Percentiles rank a stretch among this genome's conserved stretches.
Conservation (phyloP, 306 rosid species). For the Senna siamea region DNA sequence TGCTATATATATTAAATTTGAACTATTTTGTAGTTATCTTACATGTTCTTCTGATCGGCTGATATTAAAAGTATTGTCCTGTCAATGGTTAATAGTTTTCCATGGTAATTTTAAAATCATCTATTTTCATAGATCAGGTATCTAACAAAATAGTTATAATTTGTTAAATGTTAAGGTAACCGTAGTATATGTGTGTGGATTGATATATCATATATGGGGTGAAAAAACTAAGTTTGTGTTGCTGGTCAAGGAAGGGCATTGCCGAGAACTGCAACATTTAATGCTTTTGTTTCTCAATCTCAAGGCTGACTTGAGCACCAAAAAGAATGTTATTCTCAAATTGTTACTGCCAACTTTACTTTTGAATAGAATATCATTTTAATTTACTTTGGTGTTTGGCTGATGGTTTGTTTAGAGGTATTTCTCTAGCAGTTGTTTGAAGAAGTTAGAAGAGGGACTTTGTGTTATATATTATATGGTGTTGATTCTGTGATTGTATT, state of each 20-base stretch:
- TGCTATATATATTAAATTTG: neutral
- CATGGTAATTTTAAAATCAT: neutral
- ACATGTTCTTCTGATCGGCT: neutral
- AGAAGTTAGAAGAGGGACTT: no score
- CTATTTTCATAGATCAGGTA: neutral
- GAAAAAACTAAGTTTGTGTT: neutral
- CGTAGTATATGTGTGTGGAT: neutral
- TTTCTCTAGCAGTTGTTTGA: no score
- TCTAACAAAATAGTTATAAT: constrained; percentile 5
- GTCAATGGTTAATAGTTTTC: neutral
- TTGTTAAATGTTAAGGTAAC: neutral
- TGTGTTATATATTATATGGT: neutral
- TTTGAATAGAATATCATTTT: no score
- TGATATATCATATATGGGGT: no score
- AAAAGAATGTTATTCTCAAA: no score
- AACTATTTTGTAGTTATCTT: neutral
- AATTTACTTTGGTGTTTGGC: no score
- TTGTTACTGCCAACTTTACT: no score
- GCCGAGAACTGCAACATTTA: neutral
- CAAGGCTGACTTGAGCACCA: neutral
- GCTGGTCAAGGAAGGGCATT: neutral
- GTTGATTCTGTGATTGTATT: neutral
- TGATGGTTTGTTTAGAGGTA: no score
- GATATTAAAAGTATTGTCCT: neutral
- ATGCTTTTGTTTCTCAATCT: neutral